Percentiles rank a stretch among this genome's conserved stretches.
Evolutionary conservation across 768 basidiomycete species (phyloP).

Genomic region (Floccularia luteovirens): DNA sequence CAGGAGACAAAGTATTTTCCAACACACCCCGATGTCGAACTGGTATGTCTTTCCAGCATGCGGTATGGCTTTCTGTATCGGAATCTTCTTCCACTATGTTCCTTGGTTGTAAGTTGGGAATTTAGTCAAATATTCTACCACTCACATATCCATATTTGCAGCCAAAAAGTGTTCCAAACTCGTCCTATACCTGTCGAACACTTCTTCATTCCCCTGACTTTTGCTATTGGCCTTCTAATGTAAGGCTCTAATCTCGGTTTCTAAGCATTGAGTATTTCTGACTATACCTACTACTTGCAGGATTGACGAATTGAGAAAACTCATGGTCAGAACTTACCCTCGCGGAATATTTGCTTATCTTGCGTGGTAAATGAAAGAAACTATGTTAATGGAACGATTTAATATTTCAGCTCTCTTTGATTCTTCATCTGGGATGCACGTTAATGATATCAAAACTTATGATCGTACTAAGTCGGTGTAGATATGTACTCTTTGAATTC

Average conservation of each 20-base stretch:
- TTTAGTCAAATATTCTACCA: neutral
- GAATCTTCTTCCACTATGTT: conserved; percentile 31
- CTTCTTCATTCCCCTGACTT: conserved; percentile 46
- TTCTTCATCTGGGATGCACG: no score
- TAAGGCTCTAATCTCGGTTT: conserved; percentile 6
- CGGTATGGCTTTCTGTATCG: conserved; percentile 31
- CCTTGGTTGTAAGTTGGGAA: conserved; percentile 26
- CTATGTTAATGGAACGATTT: no score
- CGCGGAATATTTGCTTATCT: conserved; percentile 11
- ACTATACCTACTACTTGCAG: conserved; percentile 7
- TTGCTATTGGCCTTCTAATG: conserved; percentile 19
- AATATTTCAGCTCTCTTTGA: no score
- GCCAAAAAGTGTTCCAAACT: conserved; percentile 43
- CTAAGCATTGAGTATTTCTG: neutral
- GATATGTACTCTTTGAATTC: no score
- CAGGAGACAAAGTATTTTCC: conserved; percentile 45
- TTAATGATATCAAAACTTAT: no score
- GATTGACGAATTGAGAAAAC: conserved; percentile 18
- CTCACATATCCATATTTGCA: conserved; percentile 2
- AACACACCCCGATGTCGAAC: conserved; percentile 41
- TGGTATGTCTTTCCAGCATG: conserved; percentile 39
- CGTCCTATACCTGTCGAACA: conserved; percentile 32
- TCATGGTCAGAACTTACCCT: conserved; percentile 14
- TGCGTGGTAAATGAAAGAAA: conserved; percentile 19
- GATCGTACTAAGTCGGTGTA: no score